phyloP scores from a whole-genome alignment of 1,284 basidiomycete genomes.

The Ganoderma multipileum region DNA sequence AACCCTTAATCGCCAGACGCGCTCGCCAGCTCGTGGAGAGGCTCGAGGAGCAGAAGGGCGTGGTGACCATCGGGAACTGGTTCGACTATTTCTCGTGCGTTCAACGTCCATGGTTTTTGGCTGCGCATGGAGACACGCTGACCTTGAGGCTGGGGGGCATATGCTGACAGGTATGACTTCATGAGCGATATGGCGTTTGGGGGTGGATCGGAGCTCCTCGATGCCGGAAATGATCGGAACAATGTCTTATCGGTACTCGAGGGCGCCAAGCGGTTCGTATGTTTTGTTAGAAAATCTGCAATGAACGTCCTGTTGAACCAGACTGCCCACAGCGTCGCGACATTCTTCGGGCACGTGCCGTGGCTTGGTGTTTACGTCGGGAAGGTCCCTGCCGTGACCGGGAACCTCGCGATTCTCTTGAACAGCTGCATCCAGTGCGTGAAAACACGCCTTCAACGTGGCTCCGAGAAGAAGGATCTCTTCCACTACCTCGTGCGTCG shows the following conservation, averaged over 20 bases:
- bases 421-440: constrained; percentile 13
- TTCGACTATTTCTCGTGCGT: constrained; percentile 23
- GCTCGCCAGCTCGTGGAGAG: constrained; percentile 11
- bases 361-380: constrained; percentile 1
- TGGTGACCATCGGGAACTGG: constrained; percentile 10
- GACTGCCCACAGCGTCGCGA: neutral
- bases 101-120: neutral
- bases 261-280: constrained; percentile 2
- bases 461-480: constrained; percentile 27
- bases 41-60: neutral
- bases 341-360: constrained; percentile 1
- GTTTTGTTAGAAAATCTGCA: too few relatives aligned
- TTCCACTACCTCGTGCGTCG: constrained; percentile 31
- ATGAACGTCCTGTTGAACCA: neutral
- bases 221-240: neutral
- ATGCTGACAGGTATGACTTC: constrained; percentile 8
- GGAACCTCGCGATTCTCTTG: constrained; percentile 12
- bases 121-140: too few relatives aligned
- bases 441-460: constrained; percentile 15
- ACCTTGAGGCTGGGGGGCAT: neutral
- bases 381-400: constrained; percentile 11
- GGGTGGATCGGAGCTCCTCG: constrained; percentile 3
- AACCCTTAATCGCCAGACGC: constrained; percentile 6
- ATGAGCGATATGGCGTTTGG: constrained; percentile 15
- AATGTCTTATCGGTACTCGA: neutral